Conservation (phyloP, 225 moss, liverwort and hornwort species). For the Asterella californica region DNA sequence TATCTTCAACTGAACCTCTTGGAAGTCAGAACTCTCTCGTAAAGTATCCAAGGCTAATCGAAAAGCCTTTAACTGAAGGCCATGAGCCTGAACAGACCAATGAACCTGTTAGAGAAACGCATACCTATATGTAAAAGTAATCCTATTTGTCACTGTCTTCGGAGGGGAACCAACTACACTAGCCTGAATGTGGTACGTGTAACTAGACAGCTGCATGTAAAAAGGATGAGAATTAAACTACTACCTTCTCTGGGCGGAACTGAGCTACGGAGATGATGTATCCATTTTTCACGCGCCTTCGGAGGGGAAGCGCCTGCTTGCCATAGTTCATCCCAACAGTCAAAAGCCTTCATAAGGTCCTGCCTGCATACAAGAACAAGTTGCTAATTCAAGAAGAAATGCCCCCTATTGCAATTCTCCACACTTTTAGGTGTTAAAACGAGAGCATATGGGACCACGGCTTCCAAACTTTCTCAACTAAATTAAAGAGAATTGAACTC, state of each 20-base stretch:
- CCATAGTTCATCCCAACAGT: slow-evolving; percentile 72
- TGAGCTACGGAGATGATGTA: slow-evolving; percentile 93
- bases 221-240: neutral
- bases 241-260: slow-evolving; percentile 90
- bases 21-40: slow-evolving; percentile 15
- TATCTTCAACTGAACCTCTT: slow-evolving; percentile 60
- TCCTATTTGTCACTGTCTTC: neutral
- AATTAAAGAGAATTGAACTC: neutral
- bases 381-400: slow-evolving; percentile 44
- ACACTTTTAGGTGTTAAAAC: too few relatives aligned
- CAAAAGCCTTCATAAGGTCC: slow-evolving; percentile 37
- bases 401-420: slow-evolving; percentile 4
- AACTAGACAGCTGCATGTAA: neutral
- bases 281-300: slow-evolving; percentile 47
- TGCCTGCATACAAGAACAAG: slow-evolving; percentile 59
- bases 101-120: neutral
- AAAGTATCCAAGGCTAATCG: slow-evolving; percentile 47
- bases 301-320: slow-evolving; percentile 83
- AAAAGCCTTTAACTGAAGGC: slow-evolving; percentile 85
- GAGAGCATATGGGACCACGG: neutral
- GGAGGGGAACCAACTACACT: neutral
- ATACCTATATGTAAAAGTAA: neutral
- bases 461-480: neutral
- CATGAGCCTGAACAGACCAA: slow-evolving; percentile 61
- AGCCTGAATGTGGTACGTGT: neutral